Conservation (phyloP, 2,329 filamentous ascomycete genomes). For the Fusarium sp. region DNA sequence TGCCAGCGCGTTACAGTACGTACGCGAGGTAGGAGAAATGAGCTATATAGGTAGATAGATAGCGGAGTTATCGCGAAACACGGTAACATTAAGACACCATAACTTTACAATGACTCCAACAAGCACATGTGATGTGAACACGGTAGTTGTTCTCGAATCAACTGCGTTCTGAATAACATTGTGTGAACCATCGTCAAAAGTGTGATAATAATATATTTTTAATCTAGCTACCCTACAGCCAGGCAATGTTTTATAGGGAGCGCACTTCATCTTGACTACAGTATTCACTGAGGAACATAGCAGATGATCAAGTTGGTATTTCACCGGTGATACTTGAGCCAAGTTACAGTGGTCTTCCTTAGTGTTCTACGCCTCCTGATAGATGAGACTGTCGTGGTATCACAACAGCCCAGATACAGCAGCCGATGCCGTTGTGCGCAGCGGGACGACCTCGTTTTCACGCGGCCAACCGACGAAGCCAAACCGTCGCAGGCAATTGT, state of each 20-base stretch:
- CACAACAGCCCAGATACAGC: conserved; percentile 42
- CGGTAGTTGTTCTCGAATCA: not conserved
- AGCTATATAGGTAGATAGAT: not conserved
- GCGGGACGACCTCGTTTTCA: conserved; percentile 42
- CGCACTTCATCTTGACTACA: not conserved
- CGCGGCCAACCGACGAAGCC: conserved; percentile 25
- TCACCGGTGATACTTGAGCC: not conserved
- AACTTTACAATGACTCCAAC: not conserved
- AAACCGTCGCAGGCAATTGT: conserved; percentile 18
- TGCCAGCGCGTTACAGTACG: not conserved
- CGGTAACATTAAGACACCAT: not conserved
- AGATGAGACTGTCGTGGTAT: conserved; percentile 3
- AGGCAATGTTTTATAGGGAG: not conserved
- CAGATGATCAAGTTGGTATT: not conserved
- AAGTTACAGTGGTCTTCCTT: not conserved
- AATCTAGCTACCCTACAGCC: not conserved
- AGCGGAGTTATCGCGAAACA: not conserved
- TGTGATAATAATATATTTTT: not conserved
- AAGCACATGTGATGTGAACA: not conserved
- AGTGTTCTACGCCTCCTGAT: conserved; percentile 10
- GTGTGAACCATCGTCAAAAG: not conserved
- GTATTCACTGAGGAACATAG: not conserved
- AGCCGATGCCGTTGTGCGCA: conserved; percentile 38
- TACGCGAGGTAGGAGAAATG: not conserved
- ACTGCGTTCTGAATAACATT: not conserved